These are phyloP conservation scores for Carallia pectinifolia DNA, from an alignment of 345 rosid genomes.

Conservation along the genomic window DNA sequence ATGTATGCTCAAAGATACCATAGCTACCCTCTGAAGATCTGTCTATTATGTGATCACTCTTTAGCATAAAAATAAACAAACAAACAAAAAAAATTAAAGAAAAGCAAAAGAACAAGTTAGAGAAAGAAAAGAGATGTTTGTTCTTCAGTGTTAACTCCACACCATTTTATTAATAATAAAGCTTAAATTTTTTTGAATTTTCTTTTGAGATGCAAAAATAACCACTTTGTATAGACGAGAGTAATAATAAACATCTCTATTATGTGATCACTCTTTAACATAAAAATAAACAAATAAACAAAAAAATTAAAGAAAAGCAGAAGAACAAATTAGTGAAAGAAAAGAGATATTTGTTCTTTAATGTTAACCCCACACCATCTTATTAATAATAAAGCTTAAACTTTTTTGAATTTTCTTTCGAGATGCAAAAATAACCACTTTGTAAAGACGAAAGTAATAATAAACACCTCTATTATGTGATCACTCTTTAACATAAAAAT, in stretches of 20 bases:
- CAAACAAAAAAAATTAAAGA: slow-evolving; percentile 4
- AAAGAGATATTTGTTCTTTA: slow-evolving; percentile 27
- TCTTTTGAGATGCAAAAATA: no score
- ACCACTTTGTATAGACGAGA: no score
- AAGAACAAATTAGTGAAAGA: neutral
- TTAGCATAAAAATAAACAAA: slow-evolving; percentile 1
- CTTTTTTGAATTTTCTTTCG: neutral
- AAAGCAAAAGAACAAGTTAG: neutral
- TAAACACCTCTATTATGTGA: neutral
- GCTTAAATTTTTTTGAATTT: neutral
- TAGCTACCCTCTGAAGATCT: slow-evolving; percentile 5
- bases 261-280: neutral
- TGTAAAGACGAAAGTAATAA: no score
- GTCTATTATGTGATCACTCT: slow-evolving; percentile 1
- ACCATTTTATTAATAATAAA: slow-evolving; percentile 36
- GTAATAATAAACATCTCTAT: neutral
- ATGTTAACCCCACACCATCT: slow-evolving; percentile 58
- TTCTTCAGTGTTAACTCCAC: slow-evolving; percentile 54
- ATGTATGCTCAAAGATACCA: neutral
- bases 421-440: no score
- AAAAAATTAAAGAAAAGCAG: slow-evolving; percentile 8
- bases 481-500: neutral
- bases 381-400: slow-evolving; percentile 20
- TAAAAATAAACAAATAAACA: neutral
- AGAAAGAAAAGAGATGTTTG: slow-evolving; percentile 7